Evolutionary conservation across 768 basidiomycete genomes (phyloP).

Genomic region (Cyclocybe aegerita): DNA sequence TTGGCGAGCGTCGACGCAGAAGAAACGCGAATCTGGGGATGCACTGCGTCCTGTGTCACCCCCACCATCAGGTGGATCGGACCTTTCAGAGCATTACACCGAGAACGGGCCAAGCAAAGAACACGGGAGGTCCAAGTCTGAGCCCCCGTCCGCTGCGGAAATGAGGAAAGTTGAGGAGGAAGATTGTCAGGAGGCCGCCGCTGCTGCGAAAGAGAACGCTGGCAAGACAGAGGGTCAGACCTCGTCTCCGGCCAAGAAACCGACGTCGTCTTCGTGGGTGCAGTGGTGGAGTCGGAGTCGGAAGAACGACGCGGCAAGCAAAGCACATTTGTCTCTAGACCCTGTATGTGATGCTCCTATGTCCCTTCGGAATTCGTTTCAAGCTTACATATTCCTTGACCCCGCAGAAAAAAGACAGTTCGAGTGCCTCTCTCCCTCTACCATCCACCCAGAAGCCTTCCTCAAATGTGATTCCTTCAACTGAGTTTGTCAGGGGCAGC

Average conservation of each 20-base stretch:
- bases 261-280: constrained; percentile 71
- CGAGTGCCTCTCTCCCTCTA: constrained; percentile 12
- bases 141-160: constrained; percentile 12
- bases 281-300: constrained; percentile 81
- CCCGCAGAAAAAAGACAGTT: constrained; percentile 7
- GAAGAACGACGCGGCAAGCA: constrained; percentile 24
- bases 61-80: background rate
- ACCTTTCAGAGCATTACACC: background rate
- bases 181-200: constrained; percentile 7
- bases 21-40: constrained; percentile 15
- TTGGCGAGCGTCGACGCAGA: constrained; percentile 49
- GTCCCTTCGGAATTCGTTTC: background rate
- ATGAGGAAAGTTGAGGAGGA: constrained; percentile 7
- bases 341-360: constrained; percentile 1
- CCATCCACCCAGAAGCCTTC: constrained; percentile 5
- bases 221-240: background rate
- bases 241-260: constrained; percentile 26
- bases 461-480: constrained; percentile 3
- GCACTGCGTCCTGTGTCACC: constrained; percentile 15
- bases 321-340: constrained; percentile 10
- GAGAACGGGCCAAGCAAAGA: constrained; percentile 8
- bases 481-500: constrained; percentile 5
- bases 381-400: background rate
- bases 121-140: constrained; percentile 17
- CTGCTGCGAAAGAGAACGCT: background rate